Conservation (phyloP, 345 rosid species). For the Populus simonii region DNA sequence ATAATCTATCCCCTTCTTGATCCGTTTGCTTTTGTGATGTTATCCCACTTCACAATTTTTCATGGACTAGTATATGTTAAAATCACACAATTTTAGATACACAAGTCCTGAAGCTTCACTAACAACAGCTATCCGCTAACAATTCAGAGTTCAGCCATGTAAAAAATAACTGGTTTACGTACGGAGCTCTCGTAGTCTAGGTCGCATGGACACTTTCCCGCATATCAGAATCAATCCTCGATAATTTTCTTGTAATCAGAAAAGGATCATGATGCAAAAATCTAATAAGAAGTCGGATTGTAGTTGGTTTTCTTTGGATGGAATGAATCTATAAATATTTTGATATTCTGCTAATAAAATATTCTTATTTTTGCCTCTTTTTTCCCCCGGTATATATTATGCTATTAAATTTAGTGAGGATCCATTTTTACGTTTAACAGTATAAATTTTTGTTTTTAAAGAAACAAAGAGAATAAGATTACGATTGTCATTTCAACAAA, state of each 20-base stretch:
- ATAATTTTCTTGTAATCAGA: background rate
- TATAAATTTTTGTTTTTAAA: no score
- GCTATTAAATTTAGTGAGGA: background rate
- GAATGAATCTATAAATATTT: background rate
- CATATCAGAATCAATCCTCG: background rate
- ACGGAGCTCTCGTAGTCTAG: background rate
- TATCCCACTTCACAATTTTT: no score
- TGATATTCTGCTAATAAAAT: background rate
- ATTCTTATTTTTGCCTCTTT: background rate
- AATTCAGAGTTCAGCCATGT: background rate
- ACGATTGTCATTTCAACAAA: background rate
- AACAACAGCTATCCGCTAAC: background rate
- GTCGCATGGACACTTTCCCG: background rate
- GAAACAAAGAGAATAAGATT: background rate
- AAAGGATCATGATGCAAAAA: background rate
- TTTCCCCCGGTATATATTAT: background rate
- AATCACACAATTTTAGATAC: no score
- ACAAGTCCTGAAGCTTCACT: no score
- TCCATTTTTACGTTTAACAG: background rate
- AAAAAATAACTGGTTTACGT: background rate
- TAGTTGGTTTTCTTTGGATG: background rate
- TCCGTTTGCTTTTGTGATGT: no score
- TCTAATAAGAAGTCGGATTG: background rate
- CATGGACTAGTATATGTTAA: no score
- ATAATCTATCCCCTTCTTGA: no score